These are phyloP conservation scores for Aspergillus puulaauensis DNA, from an alignment of 2,329 filamentous ascomycete species.

Conservation along the genomic window DNA sequence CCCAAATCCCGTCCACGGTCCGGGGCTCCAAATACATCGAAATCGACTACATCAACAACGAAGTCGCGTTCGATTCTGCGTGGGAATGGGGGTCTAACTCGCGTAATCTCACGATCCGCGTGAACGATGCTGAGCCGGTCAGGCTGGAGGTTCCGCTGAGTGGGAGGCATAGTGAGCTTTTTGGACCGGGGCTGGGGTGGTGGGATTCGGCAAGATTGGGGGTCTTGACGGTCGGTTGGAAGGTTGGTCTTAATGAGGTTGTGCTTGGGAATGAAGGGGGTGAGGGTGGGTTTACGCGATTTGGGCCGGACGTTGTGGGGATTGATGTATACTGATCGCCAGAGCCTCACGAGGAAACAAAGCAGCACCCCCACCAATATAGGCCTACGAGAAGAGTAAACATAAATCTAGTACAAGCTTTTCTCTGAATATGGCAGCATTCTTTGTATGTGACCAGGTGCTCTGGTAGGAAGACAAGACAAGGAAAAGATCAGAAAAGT, in stretches of 20 bases:
- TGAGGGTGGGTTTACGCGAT: conserved; percentile 25
- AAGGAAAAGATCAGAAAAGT: no score
- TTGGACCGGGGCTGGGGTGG: conserved; percentile 49
- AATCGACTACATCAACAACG: conserved; percentile 56
- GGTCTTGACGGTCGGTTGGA: conserved; percentile 49
- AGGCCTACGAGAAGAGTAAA: no score
- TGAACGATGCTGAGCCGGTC: conserved; percentile 47
- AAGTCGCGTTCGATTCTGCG: conserved; percentile 44
- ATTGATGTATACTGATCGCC: conserved; percentile 22
- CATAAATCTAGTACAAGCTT: no score
- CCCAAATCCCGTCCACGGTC: conserved; percentile 36
- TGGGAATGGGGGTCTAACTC: conserved; percentile 51
- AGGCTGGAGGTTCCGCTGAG: conserved; percentile 52
- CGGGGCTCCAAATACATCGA: conserved; percentile 43
- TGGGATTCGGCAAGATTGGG: conserved; percentile 49
- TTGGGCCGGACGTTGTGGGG: conserved; percentile 39
- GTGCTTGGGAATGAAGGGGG: conserved; percentile 34
- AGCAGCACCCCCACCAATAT: no score
- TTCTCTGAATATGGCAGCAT: no score
- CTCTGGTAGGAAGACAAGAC: no score
- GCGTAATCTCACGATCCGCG: conserved; percentile 50
- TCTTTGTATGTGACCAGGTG: no score
- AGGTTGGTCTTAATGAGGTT: conserved; percentile 40
- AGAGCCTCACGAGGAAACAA: no score
- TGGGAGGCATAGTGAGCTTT: conserved; percentile 37